phyloP scores from a whole-genome alignment of 2,329 filamentous ascomycete species.

The Arachnomyces sp. region DNA sequence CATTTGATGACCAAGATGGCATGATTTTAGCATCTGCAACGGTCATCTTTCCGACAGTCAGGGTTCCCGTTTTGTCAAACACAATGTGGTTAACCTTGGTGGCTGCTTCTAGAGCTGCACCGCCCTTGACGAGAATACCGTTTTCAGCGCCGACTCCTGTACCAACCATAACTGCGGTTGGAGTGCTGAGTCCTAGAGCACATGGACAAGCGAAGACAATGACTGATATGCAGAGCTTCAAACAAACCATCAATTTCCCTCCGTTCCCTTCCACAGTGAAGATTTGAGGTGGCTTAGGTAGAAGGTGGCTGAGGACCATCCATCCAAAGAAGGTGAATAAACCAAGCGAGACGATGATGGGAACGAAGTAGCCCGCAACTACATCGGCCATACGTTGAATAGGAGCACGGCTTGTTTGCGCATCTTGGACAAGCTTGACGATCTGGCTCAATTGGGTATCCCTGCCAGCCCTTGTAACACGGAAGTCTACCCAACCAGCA shows the following conservation, averaged over 20 bases:
- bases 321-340: conserved; percentile 78
- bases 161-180: conserved; percentile 97
- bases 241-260: conserved; percentile 89
- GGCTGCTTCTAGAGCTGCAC: conserved; percentile 76
- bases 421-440: conserved; percentile 95
- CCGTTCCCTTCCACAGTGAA: conserved; percentile 75
- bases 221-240: conserved; percentile 96
- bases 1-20: conserved; percentile 60
- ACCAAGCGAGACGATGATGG: conserved; percentile 76
- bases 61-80: conserved; percentile 74
- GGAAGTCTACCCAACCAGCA: conserved; percentile 82
- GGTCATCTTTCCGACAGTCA: conserved; percentile 93
- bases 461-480: conserved; percentile 82
- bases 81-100: conserved; percentile 58
- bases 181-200: conserved; percentile 88
- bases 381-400: conserved; percentile 90
- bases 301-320: conserved; percentile 88
- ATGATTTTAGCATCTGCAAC: conserved; percentile 66
- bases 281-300: conserved; percentile 77
- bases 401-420: conserved; percentile 86
- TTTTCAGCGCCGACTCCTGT: conserved; percentile 95
- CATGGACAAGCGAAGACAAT: conserved; percentile 98
- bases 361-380: conserved; percentile 90
- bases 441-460: conserved; percentile 98
- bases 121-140: conserved; percentile 96